These are phyloP conservation scores for Cercophora samala DNA, from an alignment of 495 filamentous ascomycete species.

Conservation along the genomic window DNA sequence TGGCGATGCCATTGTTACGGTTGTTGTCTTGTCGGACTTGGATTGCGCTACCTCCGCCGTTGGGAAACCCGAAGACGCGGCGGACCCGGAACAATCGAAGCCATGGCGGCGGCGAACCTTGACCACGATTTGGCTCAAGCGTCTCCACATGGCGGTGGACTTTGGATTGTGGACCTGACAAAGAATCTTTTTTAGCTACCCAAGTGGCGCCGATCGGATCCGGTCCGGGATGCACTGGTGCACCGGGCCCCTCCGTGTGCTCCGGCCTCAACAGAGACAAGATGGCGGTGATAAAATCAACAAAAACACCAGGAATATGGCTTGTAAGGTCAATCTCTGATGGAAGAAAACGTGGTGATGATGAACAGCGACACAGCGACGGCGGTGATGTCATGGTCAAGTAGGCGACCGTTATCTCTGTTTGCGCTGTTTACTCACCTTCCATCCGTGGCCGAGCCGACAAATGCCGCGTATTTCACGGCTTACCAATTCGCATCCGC, in stretches of 20 bases:
- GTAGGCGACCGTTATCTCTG: background rate
- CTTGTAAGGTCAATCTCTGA: background rate
- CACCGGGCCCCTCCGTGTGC: background rate
- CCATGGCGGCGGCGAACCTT: constrained; percentile 5
- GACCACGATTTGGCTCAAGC: constrained; percentile 1
- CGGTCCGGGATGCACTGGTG: background rate
- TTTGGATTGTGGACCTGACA: background rate
- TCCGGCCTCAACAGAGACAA: background rate
- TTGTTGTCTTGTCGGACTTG: background rate
- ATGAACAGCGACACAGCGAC: background rate
- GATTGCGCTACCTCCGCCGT: background rate
- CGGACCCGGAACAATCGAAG: background rate
- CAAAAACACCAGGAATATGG: background rate
- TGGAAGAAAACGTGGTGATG: background rate
- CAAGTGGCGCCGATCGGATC: background rate
- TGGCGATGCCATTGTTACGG: background rate
- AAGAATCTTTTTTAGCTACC: background rate
- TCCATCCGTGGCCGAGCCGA: background rate
- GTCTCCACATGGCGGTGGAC: constrained; percentile 1
- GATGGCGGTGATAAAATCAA: background rate
- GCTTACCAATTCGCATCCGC: background rate
- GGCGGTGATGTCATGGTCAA: background rate
- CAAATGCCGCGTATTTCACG: background rate
- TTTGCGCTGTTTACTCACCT: background rate
- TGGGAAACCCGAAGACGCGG: background rate